phyloP scores from a whole-genome alignment of 202 grass and related monocot genomes.

The Schoenoplectus triqueter region DNA sequence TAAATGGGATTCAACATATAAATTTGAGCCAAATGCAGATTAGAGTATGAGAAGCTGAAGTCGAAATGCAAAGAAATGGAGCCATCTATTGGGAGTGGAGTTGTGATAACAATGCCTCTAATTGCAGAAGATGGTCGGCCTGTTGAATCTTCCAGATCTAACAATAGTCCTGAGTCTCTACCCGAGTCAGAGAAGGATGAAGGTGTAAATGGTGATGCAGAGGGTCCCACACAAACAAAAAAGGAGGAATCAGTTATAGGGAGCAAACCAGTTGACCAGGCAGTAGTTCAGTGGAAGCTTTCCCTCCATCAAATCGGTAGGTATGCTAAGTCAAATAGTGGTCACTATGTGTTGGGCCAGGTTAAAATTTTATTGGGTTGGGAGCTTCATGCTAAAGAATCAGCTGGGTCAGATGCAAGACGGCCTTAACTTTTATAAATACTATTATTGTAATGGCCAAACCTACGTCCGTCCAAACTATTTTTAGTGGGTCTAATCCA shows the following conservation, averaged over 20 bases:
- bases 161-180: background rate
- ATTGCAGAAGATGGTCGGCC: constrained; percentile 83
- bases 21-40: constrained; percentile 48
- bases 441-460: constrained; percentile 3
- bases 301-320: constrained; percentile 97
- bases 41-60: constrained; percentile 90
- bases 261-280: constrained; percentile 45
- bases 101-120: constrained; percentile 77
- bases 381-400: background rate
- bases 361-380: background rate
- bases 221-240: background rate
- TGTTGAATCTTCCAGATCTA: constrained; percentile 53
- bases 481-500: background rate
- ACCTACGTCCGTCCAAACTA: background rate
- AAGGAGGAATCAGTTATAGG: background rate
- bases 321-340: constrained; percentile 21
- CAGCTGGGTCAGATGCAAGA: background rate
- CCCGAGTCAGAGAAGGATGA: constrained; percentile 28
- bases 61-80: constrained; percentile 88
- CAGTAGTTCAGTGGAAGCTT: constrained; percentile 86
- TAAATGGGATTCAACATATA: constrained; percentile 14
- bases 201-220: constrained; percentile 31
- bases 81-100: constrained; percentile 72
- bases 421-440: constrained; percentile 4
- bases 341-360: constrained; percentile 14